These are phyloP conservation scores for Galeopsis tetrahit DNA, from an alignment of 257 asterid species.

Conservation along the genomic window DNA sequence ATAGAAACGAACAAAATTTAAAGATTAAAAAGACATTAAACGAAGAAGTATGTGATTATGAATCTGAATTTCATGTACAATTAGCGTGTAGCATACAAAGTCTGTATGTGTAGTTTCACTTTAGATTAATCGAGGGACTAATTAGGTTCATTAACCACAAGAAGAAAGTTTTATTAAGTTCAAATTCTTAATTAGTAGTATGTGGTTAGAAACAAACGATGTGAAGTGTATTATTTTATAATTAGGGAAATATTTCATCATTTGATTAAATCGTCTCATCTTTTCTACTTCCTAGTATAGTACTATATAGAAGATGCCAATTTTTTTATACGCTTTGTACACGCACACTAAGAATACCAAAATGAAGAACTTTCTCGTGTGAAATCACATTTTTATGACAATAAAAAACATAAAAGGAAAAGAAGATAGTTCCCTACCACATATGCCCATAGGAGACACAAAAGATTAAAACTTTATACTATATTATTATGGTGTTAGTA, in stretches of 20 bases:
- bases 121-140: not conserved
- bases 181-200: not conserved
- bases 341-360: not conserved
- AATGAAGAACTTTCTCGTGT: constrained; percentile 27
- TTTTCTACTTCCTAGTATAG: constrained; percentile 21
- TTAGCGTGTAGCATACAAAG: not conserved
- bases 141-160: constrained; percentile 19
- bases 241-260: not conserved
- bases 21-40: too few relatives aligned
- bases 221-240: not conserved
- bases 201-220: constrained; percentile 18
- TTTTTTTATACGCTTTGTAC: constrained; percentile 2
- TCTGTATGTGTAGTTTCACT: not conserved
- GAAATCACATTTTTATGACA: constrained; percentile 35
- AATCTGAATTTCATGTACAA: not conserved
- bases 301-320: constrained; percentile 22
- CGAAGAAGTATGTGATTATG: not conserved
- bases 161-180: not conserved
- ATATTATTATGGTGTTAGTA: constrained; percentile 13
- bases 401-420: constrained; percentile 15
- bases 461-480: constrained; percentile 27
- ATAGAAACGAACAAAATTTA: too few relatives aligned
- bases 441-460: constrained; percentile 34
- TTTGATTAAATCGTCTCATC: not conserved
- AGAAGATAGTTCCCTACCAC: constrained; percentile 36